phyloP scores from a whole-genome alignment of 164 flowering plant species.

The Piper longum region DNA sequence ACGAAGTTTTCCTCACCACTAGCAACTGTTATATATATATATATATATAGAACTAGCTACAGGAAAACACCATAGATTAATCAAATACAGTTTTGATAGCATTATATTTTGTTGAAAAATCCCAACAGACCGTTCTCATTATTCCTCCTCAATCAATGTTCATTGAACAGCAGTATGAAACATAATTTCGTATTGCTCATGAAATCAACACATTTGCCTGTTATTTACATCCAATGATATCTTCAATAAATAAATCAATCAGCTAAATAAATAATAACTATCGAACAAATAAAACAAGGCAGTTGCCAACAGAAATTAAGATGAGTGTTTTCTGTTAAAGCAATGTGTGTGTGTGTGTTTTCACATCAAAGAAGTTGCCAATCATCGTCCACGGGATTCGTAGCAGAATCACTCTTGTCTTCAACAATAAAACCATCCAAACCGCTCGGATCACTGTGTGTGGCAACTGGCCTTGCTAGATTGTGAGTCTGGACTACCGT shows the following conservation, averaged over 20 bases:
- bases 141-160: no score
- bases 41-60: no score
- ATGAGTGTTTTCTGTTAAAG: neutral
- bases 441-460: constrained; percentile 11
- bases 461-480: constrained; percentile 12
- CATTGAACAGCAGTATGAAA: no score
- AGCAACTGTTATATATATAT: no score
- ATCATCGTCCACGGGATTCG: constrained; percentile 41
- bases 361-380: constrained; percentile 68
- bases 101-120: no score
- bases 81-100: no score
- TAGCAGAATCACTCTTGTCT: constrained; percentile 15
- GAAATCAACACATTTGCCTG: neutral
- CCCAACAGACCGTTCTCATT: no score
- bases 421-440: constrained; percentile 18
- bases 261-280: no score
- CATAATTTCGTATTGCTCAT: no score
- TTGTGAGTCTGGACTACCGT: constrained; percentile 33
- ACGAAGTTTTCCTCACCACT: no score
- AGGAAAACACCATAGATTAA: no score
- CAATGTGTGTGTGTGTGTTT: neutral
- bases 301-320: neutral
- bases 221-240: neutral
- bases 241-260: neutral
- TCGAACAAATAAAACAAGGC: no score